These are phyloP conservation scores for Hypomontagnella monticulosa DNA, from an alignment of 495 filamentous ascomycete species.

Conservation along the genomic window DNA sequence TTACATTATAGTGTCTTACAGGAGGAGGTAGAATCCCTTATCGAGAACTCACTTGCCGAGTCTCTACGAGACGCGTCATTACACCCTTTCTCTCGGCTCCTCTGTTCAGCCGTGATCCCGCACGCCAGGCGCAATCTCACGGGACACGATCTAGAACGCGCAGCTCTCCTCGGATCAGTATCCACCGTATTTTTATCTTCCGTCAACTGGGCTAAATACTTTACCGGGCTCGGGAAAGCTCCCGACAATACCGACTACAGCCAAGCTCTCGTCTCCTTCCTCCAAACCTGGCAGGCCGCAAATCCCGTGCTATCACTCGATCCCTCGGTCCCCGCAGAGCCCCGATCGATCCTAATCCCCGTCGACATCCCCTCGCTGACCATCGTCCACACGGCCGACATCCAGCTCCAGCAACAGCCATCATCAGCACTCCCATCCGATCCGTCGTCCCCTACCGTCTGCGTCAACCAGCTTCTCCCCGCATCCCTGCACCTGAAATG, in stretches of 20 bases:
- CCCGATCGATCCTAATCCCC: constrained; percentile 69
- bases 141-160: constrained; percentile 68
- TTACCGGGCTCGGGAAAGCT: constrained; percentile 53
- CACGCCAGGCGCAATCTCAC: constrained; percentile 63
- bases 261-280: constrained; percentile 43
- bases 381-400: constrained; percentile 83
- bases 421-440: constrained; percentile 43
- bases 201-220: constrained; percentile 53
- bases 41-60: constrained; percentile 50
- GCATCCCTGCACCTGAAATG: constrained; percentile 77
- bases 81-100: constrained; percentile 55
- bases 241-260: constrained; percentile 42
- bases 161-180: constrained; percentile 61
- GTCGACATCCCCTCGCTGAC: constrained; percentile 89
- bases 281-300: constrained; percentile 51
- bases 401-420: constrained; percentile 60
- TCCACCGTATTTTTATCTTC: constrained; percentile 51
- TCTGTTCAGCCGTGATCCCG: constrained; percentile 60
- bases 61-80: constrained; percentile 55
- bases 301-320: constrained; percentile 50
- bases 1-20: constrained; percentile 82
- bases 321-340: constrained; percentile 24
- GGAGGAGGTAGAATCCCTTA: constrained; percentile 67
- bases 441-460: constrained; percentile 55
- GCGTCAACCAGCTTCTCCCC: constrained; percentile 73